Conservation (phyloP, 139 green algal genomes). For the Yamagishiella unicocca region DNA sequence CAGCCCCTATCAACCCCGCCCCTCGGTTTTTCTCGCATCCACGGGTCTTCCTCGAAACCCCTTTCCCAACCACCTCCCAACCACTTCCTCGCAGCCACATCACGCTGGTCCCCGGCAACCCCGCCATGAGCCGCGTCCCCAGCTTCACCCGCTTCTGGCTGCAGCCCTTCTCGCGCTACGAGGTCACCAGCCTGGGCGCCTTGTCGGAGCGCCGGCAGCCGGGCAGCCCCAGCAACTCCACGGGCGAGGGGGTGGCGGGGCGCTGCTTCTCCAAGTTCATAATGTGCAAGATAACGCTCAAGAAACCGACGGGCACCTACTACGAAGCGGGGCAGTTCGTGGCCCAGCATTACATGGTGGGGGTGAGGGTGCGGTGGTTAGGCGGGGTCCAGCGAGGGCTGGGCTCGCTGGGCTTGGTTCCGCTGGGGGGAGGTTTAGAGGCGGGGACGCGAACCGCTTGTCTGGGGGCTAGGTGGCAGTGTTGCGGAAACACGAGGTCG, state of each 20-base stretch:
- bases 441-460: too few relatives aligned
- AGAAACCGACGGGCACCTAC: conserved; percentile 35
- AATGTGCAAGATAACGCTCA: conserved; percentile 45
- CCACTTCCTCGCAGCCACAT: conserved; percentile 8
- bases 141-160: conserved; percentile 35
- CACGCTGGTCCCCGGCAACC: conserved; percentile 33
- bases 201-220: conserved; percentile 20
- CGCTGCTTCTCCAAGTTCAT: conserved; percentile 29
- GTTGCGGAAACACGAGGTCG: too few relatives aligned
- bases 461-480: too few relatives aligned
- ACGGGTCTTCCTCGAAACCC: too few relatives aligned
- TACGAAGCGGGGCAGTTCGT: conserved; percentile 43
- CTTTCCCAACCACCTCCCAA: background rate
- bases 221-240: background rate
- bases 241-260: conserved; percentile 12
- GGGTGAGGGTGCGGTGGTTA: background rate
- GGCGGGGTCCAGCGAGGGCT: too few relatives aligned
- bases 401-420: too few relatives aligned
- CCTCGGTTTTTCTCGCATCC: too few relatives aligned
- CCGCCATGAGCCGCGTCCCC: conserved; percentile 17
- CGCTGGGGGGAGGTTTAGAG: too few relatives aligned
- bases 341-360: conserved; percentile 25
- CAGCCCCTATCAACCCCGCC: too few relatives aligned
- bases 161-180: conserved; percentile 30
- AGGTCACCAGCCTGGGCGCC: conserved; percentile 6